Evolutionary conservation across 2,329 filamentous ascomycete genomes (phyloP).

Genomic region (Aspergillus sp.): DNA sequence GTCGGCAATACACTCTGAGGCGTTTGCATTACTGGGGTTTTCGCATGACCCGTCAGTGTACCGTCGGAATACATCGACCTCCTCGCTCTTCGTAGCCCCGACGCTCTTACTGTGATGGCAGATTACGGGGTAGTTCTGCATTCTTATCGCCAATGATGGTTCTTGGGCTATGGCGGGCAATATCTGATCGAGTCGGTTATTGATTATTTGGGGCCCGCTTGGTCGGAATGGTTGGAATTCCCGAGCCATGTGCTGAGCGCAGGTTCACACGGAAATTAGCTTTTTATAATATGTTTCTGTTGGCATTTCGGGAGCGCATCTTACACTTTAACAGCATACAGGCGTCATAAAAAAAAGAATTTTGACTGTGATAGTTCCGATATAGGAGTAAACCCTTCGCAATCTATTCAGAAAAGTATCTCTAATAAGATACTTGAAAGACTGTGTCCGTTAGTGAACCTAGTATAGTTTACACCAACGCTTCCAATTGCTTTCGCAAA

Average conservation of each 20-base stretch:
- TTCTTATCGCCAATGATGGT: slow-evolving; percentile 35
- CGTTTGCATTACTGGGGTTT: neutral
- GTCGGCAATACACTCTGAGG: neutral
- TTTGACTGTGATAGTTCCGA: too few relatives aligned
- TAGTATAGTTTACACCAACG: too few relatives aligned
- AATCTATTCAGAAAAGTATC: too few relatives aligned
- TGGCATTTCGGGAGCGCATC: too few relatives aligned
- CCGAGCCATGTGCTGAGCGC: neutral
- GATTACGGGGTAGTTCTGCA: slow-evolving; percentile 42
- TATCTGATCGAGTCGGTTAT: slow-evolving; percentile 25
- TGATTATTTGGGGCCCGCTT: slow-evolving; percentile 25
- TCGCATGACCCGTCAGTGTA: neutral
- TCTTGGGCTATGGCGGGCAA: slow-evolving; percentile 31
- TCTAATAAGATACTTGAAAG: too few relatives aligned
- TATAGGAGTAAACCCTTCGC: too few relatives aligned
- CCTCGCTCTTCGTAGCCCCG: slow-evolving; percentile 32
- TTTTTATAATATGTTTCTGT: too few relatives aligned
- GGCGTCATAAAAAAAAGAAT: too few relatives aligned
- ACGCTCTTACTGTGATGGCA: slow-evolving; percentile 41
- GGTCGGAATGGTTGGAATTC: slow-evolving; percentile 16
- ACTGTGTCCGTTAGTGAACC: too few relatives aligned
- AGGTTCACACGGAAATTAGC: too few relatives aligned
- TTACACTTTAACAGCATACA: too few relatives aligned
- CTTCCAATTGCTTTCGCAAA: too few relatives aligned
- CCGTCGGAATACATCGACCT: slow-evolving; percentile 42